Percentiles rank a stretch among this genome's conserved stretches.
Conservation (phyloP, 108 stramenopile species). For the Seminavis robusta region DNA sequence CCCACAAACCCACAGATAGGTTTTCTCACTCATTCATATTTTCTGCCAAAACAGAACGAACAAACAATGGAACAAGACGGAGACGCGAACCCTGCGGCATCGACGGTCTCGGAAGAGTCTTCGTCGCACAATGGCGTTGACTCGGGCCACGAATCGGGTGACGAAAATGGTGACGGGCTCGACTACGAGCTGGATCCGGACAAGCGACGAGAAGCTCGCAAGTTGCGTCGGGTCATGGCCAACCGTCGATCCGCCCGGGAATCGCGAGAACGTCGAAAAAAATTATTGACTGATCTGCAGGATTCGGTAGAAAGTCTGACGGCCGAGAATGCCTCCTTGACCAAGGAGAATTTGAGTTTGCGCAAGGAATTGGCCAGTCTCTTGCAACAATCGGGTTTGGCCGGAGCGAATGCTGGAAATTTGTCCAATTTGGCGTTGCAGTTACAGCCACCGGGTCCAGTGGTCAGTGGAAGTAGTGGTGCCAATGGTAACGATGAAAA, state of each 20-base stretch:
- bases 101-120: no score
- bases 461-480: background rate
- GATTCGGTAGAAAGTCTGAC: conserved; percentile 40
- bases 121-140: no score
- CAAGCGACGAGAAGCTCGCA: conserved; percentile 33
- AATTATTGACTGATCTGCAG: conserved; percentile 32
- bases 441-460: background rate
- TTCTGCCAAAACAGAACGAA: no score
- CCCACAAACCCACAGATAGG: no score
- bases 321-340: conserved; percentile 26
- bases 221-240: conserved; percentile 46
- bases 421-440: conserved; percentile 7
- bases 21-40: no score
- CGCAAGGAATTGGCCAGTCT: conserved; percentile 26
- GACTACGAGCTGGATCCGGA: conserved; percentile 35
- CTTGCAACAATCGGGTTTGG: conserved; percentile 26
- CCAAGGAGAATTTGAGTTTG: conserved; percentile 31
- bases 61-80: no score
- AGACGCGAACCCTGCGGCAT: no score
- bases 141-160: no score
- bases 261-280: conserved; percentile 41
- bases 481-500: background rate
- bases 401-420: conserved; percentile 5
- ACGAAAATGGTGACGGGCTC: background rate
- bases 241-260: conserved; percentile 47